These are phyloP conservation scores for Solanum sitiens DNA, from an alignment of 257 asterid species.

Conservation along the genomic window DNA sequence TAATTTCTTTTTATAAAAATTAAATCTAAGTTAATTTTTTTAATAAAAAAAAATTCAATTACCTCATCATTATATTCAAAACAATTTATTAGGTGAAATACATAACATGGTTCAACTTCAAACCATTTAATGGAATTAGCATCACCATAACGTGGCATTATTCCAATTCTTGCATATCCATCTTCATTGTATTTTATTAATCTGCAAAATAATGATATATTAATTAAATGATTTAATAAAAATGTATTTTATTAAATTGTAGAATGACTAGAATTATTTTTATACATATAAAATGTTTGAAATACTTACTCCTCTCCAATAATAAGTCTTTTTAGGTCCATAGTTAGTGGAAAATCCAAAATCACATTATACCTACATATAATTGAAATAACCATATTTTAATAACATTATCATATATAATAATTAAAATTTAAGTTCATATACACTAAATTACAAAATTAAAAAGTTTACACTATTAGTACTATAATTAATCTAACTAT, in stretches of 20 bases:
- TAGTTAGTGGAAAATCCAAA: slow-evolving; percentile 46
- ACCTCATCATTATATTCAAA: slow-evolving; percentile 58
- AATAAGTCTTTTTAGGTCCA: slow-evolving; percentile 38
- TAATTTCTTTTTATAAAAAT: not conserved
- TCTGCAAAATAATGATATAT: slow-evolving; percentile 6
- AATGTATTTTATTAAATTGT: not conserved
- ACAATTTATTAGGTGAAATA: slow-evolving; percentile 59
- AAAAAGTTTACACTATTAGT: not conserved
- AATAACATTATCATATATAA: not conserved
- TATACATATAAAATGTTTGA: not conserved
- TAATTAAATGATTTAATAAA: not conserved
- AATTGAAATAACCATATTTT: not conserved
- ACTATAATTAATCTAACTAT: not conserved
- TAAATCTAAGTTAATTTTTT: not conserved
- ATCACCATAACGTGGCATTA: slow-evolving; percentile 80
- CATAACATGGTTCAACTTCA: slow-evolving; percentile 44
- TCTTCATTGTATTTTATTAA: slow-evolving; percentile 31
- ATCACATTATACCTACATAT: slow-evolving; percentile 45
- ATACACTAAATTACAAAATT: not conserved
- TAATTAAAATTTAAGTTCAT: not conserved
- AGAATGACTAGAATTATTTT: not conserved
- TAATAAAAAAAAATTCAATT: not conserved
- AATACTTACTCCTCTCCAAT: not conserved
- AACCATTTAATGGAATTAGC: slow-evolving; percentile 58
- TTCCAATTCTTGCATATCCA: slow-evolving; percentile 54